Percentiles rank a stretch among this genome's conserved stretches.
phyloP scores from a whole-genome alignment of 2,329 filamentous ascomycete species.

The Stromatinia cepivora region DNA sequence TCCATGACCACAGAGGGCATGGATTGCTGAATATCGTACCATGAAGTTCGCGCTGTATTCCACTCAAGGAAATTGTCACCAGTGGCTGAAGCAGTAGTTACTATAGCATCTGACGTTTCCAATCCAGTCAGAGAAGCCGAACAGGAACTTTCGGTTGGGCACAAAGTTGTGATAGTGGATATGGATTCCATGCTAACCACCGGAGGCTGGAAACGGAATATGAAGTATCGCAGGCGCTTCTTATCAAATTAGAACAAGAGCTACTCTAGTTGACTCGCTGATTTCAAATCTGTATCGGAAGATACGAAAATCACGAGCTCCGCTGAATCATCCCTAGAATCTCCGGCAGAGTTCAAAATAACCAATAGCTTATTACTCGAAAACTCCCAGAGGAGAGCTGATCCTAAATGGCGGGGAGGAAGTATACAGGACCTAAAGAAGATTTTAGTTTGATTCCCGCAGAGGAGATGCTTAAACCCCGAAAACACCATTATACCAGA shows the following conservation, averaged over 20 bases:
- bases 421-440: too few species aligned
- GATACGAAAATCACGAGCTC: neutral
- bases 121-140: neutral
- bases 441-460: too few species aligned
- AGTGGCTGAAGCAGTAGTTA: neutral
- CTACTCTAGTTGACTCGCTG: neutral
- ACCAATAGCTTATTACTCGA: neutral
- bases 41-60: neutral
- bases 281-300: neutral
- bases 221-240: neutral
- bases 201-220: neutral
- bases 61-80: neutral
- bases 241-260: neutral
- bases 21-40: neutral
- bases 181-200: neutral
- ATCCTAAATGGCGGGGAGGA: too few species aligned
- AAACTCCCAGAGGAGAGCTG: neutral
- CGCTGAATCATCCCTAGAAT: neutral
- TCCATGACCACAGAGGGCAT: neutral
- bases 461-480: neutral
- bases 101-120: neutral
- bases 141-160: neutral
- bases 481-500: neutral
- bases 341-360: neutral
- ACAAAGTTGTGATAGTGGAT: neutral